These are phyloP conservation scores for Gamarada debralockiae DNA, from an alignment of 495 filamentous ascomycete genomes.

Conservation along the genomic window DNA sequence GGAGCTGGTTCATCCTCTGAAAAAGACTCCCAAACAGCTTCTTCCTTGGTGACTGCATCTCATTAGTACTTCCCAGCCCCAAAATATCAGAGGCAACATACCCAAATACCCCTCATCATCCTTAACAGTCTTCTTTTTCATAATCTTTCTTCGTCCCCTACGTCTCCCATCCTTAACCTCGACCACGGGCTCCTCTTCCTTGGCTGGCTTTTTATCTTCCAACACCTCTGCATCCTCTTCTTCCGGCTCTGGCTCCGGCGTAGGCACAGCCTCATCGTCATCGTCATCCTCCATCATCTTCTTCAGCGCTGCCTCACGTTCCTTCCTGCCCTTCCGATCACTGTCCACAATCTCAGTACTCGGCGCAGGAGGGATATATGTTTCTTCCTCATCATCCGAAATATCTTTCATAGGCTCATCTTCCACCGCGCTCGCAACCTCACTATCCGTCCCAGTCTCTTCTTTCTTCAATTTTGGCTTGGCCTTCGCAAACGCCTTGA, in stretches of 20 bases:
- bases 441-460: conserved; percentile 32
- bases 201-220: conserved; percentile 16
- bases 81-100: conserved; percentile 36
- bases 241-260: background rate
- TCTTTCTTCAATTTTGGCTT: conserved; percentile 61
- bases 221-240: conserved; percentile 6
- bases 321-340: conserved; percentile 56
- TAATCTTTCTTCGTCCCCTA: conserved; percentile 76
- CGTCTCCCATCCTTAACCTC: conserved; percentile 61
- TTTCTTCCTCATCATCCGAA: conserved; percentile 36
- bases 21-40: conserved; percentile 90
- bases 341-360: conserved; percentile 31
- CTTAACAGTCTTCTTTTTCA: conserved; percentile 84
- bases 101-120: conserved; percentile 94
- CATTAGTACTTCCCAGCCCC: background rate
- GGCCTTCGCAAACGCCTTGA: conserved; percentile 81
- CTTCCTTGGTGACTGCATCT: conserved; percentile 79
- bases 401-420: conserved; percentile 58
- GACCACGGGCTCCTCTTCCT: conserved; percentile 34
- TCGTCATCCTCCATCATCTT: conserved; percentile 89
- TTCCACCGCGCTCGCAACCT: conserved; percentile 36
- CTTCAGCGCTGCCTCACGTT: conserved; percentile 67
- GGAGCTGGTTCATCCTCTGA: conserved; percentile 75
- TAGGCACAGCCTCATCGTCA: conserved; percentile 28
- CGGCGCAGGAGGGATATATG: conserved; percentile 45